Evolutionary conservation across 2,329 filamentous ascomycete species (phyloP).

Genomic region (Ophiostoma populinum): DNA sequence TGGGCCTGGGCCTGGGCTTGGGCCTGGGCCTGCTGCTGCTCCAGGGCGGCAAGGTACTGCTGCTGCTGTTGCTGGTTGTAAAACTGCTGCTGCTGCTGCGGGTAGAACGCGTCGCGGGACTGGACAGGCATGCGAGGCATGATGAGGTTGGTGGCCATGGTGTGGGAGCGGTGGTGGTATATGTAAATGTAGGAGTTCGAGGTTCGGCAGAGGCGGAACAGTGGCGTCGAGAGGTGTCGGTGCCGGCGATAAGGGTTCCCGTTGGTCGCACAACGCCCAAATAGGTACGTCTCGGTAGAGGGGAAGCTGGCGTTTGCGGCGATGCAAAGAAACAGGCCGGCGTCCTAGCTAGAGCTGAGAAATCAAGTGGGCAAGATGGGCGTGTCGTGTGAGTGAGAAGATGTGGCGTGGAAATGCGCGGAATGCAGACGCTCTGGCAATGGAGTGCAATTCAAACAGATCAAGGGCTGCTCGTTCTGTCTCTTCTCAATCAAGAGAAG

Average conservation of each 20-base stretch:
- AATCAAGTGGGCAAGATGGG: too few species aligned
- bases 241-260: background rate
- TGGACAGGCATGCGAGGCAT: conserved; percentile 24
- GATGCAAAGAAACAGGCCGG: background rate
- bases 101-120: conserved; percentile 20
- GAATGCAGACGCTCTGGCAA: too few species aligned
- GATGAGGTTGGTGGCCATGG: conserved; percentile 28
- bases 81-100: conserved; percentile 12
- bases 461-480: conserved; percentile 5
- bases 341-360: too few species aligned
- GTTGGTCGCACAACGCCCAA: background rate
- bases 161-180: too few species aligned
- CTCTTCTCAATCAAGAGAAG: conserved; percentile 5
- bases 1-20: too few species aligned
- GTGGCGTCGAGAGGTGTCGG: too few species aligned
- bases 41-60: conserved; percentile 8
- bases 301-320: background rate
- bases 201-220: background rate
- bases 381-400: conserved; percentile 2
- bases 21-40: conserved; percentile 13
- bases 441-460: background rate
- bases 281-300: background rate
- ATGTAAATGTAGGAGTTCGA: background rate
- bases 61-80: conserved; percentile 15
- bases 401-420: conserved; percentile 1